Conservation (phyloP, 116 monocot species). For the Papilionanthe hybrid region DNA sequence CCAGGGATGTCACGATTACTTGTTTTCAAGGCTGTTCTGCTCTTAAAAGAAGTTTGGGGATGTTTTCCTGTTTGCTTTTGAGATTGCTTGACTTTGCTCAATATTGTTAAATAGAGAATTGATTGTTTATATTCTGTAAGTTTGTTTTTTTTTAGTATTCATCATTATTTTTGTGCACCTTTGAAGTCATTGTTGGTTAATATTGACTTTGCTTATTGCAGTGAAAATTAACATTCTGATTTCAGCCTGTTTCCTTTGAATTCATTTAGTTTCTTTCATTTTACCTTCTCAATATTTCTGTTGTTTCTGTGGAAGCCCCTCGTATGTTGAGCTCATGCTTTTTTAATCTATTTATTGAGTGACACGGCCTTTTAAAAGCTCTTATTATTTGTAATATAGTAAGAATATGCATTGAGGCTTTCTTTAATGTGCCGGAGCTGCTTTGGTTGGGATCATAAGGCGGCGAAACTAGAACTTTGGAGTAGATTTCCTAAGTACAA, state of each 20-base stretch:
- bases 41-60: conserved; percentile 30
- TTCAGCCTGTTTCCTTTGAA: neutral
- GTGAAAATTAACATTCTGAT: neutral
- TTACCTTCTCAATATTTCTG: neutral
- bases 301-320: neutral
- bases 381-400: neutral
- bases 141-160: conserved; percentile 1
- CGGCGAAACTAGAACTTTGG: neutral
- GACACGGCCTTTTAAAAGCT: neutral
- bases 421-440: neutral
- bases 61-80: conserved; percentile 5
- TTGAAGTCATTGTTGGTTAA: neutral
- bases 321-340: neutral
- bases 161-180: neutral
- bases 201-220: neutral
- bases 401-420: neutral
- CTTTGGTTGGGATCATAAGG: no score
- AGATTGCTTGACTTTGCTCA: neutral
- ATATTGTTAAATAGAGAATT: neutral
- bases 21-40: conserved; percentile 82
- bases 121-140: neutral
- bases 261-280: neutral
- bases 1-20: conserved; percentile 80
- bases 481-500: neutral
- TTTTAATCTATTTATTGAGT: neutral